phyloP scores from a whole-genome alignment of 176 grass and related monocot species.

The Triticum urartu region DNA sequence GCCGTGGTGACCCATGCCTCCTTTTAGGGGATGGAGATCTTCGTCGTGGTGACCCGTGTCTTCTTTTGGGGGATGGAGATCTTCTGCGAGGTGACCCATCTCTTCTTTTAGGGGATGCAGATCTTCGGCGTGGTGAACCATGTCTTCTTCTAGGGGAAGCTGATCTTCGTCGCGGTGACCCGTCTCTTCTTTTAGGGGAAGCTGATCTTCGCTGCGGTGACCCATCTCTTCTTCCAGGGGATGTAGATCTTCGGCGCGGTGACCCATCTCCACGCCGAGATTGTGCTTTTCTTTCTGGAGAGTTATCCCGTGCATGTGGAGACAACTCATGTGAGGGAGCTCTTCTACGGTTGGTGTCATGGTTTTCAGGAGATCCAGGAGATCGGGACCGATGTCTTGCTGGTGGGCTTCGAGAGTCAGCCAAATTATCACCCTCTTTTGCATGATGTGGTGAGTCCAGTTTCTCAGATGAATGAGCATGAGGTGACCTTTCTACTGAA shows the following conservation, averaged over 20 bases:
- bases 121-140: not conserved
- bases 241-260: constrained; percentile 38
- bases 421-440: constrained; percentile 32
- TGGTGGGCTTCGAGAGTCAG: constrained; percentile 40
- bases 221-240: constrained; percentile 33
- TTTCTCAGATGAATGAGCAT: constrained; percentile 32
- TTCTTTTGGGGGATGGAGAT: constrained; percentile 50
- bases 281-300: constrained; percentile 36
- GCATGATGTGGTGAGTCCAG: constrained; percentile 22
- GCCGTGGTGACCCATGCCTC: constrained; percentile 35
- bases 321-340: constrained; percentile 47
- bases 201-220: not conserved
- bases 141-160: constrained; percentile 37
- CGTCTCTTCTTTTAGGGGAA: constrained; percentile 13
- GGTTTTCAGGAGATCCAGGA: constrained; percentile 61
- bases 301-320: constrained; percentile 33
- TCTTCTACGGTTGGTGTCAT: constrained; percentile 37
- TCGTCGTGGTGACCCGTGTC: not conserved
- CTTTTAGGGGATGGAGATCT: constrained; percentile 16
- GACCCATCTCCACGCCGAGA: constrained; percentile 43
- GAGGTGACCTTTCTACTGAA: constrained; percentile 37
- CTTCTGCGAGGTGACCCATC: constrained; percentile 15
- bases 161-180: constrained; percentile 24
- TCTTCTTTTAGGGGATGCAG: constrained; percentile 6
- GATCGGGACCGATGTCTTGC: constrained; percentile 34